Conservation (phyloP, 2,329 filamentous ascomycete species). For the Geosmithia flava region DNA sequence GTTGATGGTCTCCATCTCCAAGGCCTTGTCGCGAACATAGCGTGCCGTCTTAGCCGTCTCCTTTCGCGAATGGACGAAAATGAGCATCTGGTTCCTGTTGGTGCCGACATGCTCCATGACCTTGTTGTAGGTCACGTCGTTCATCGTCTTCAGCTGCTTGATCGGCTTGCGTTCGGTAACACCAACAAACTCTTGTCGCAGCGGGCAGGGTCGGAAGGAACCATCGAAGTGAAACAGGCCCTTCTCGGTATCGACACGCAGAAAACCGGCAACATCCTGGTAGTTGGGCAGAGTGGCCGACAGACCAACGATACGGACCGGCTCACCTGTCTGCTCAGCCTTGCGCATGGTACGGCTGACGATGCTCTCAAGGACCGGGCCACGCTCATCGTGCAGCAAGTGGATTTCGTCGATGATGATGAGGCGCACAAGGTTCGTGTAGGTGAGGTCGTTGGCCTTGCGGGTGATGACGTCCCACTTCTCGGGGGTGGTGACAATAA, state of each 20-base stretch:
- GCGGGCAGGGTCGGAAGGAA: constrained; percentile 81
- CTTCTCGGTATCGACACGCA: constrained; percentile 75
- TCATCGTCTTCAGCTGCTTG: constrained; percentile 98
- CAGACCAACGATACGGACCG: constrained; percentile 81
- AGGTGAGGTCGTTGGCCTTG: constrained; percentile 92
- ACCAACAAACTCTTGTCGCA: constrained; percentile 94
- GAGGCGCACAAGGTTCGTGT: constrained; percentile 91
- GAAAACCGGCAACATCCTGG: constrained; percentile 86
- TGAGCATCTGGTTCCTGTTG: constrained; percentile 93
- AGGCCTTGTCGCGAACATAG: constrained; percentile 89
- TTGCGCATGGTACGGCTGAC: constrained; percentile 88
- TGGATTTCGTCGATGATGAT: constrained; percentile 98
- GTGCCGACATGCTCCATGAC: constrained; percentile 91
- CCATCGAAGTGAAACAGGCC: constrained; percentile 95
- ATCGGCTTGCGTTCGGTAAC: constrained; percentile 97
- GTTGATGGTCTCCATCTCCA: constrained; percentile 95
- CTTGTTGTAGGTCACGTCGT: constrained; percentile 96
- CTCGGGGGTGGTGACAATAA: constrained; percentile 96
- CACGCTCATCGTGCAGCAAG: constrained; percentile 91
- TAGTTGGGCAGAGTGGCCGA: constrained; percentile 96
- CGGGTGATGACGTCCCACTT: constrained; percentile 99
- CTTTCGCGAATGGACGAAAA: constrained; percentile 96
- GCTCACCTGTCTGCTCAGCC: constrained; percentile 87
- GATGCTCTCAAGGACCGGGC: constrained; percentile 92
- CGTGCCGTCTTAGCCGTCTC: constrained; percentile 96